Base-by-base conservation (phyloP, 108 stramenopile genomes). In the Heterococcus sp. region DNA sequence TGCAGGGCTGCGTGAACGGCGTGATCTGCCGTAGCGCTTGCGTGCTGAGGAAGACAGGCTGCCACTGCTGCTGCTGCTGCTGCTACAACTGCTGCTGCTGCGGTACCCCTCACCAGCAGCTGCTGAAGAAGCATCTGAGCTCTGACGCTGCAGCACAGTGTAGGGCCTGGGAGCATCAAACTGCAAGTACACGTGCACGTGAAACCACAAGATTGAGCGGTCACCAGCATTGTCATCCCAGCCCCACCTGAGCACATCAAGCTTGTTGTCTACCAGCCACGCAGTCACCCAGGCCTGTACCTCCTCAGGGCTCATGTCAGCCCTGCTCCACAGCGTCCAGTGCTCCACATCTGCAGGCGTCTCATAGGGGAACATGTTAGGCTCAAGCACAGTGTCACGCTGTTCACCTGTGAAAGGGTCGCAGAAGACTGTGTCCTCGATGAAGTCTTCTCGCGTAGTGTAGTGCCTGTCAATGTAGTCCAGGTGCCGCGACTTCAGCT, bases 211-310 rank as follows among this genome's bases (percentile, higher is more conserved):
- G 78, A 86, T 86, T 32, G 84, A 85, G 35, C 84, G 71, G 31
- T 86, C 86, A 21, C 86, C 86, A 29, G 76, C 77, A 73, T 86
- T 86, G 73, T 86, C 84, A 66, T 86, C 86, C 74, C 79, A 86
- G 58, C 85, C 72, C 86, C 86, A 86, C 67, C 84, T 64, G 34
- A 74, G 78, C 28, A 32, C 86, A 37, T 86, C 69, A 32, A 84
- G 86, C 78, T 80, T 84, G 40, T 86, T 85, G 32, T 64, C 36
- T 35, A 34, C 77, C n/a, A 76, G 78, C 86, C 86, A 86, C 21
- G 33, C 36, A 4, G 80, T 75, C 1, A 86, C 84, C 75, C 81
- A 86, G 30, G 33, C 79, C 74, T 37, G 27, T 38, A 86, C 66
- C 34, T 73, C 78, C 28, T 14, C 65, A 29, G 84, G 73, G n/a